Percentiles rank a stretch among this genome's conserved stretches.
Evolutionary conservation across 441 rosid genomes (phyloP).

Genomic region (Euphorbia corollata): DNA sequence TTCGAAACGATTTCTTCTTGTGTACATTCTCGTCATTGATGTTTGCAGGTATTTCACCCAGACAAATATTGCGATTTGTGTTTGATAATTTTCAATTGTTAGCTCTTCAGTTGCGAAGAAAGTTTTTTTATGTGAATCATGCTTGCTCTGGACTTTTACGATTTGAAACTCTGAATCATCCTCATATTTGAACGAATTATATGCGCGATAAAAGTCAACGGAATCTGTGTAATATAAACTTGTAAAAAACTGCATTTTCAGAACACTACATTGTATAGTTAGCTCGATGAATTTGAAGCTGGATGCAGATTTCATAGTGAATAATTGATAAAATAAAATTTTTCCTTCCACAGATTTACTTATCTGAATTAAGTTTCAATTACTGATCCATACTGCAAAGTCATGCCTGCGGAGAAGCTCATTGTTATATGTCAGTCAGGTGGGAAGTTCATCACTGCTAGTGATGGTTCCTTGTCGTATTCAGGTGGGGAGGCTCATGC

Average conservation of each 20-base stretch:
- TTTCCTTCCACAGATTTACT: conserved; percentile 12
- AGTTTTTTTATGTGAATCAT: background rate
- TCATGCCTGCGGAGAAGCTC: conserved; percentile 26
- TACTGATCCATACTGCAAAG: background rate
- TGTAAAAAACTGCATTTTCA: background rate
- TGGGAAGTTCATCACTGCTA: conserved; percentile 34
- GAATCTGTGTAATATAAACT: background rate
- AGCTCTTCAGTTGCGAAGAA: background rate
- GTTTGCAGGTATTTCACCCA: background rate
- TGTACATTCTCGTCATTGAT: background rate
- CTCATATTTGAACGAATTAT: background rate
- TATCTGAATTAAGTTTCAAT: background rate
- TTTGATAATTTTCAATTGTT: background rate
- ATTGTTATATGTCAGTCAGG: conserved; percentile 44
- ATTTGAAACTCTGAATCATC: background rate
- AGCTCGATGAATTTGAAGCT: background rate
- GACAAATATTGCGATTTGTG: background rate
- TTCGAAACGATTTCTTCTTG: background rate
- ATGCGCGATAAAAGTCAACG: background rate
- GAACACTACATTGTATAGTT: background rate
- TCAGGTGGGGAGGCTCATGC: conserved; percentile 50
- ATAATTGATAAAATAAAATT: too few species aligned
- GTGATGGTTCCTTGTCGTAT: conserved; percentile 35
- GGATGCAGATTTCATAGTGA: too few species aligned
- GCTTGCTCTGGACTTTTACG: background rate